Evolutionary conservation across 2,329 filamentous ascomycete species (phyloP).

Genomic region (Bipolaris gigantea): DNA sequence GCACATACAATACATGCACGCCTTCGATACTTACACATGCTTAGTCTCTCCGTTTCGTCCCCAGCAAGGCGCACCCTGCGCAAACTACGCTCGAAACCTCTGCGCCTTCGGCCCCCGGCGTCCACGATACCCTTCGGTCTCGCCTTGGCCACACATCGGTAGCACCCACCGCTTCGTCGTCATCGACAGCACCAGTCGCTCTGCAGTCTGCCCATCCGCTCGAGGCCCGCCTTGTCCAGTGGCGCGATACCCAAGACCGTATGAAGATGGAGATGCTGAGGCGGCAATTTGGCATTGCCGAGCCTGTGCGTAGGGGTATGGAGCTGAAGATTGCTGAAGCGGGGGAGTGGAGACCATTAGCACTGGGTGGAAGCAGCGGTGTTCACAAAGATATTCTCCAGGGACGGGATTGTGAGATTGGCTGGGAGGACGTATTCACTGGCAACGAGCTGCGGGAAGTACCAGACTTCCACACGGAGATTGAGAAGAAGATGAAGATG

Average conservation of each 20-base stretch:
- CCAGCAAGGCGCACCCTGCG: conserved; percentile 64
- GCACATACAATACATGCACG: conserved; percentile 2
- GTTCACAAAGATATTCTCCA: conserved; percentile 89
- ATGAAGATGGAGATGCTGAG: conserved; percentile 88
- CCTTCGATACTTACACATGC: not conserved
- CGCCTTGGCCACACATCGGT: conserved; percentile 66
- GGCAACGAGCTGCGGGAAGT: conserved; percentile 71
- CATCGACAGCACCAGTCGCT: conserved; percentile 34
- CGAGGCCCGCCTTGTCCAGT: conserved; percentile 83
- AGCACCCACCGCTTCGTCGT: conserved; percentile 31
- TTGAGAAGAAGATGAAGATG: conserved; percentile 91
- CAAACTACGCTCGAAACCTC: conserved; percentile 57
- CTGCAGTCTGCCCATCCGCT: conserved; percentile 82
- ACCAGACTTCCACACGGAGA: conserved; percentile 83
- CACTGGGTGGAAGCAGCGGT: conserved; percentile 65
- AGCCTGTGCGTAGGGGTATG: conserved; percentile 91
- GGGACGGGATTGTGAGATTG: conserved; percentile 74
- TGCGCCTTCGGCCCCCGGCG: conserved; percentile 87
- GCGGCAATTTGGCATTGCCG: conserved; percentile 85
- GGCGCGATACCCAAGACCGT: conserved; percentile 85
- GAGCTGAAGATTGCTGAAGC: conserved; percentile 85
- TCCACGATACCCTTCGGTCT: conserved; percentile 89
- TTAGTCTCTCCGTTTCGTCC: conserved; percentile 88
- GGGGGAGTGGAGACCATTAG: conserved; percentile 77
- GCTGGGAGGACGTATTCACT: conserved; percentile 92